Evolutionary conservation across 257 asterid genomes (phyloP), one percentile per base, ranked within the genome.

Genomic region (Paulownia fortunei): DNA sequence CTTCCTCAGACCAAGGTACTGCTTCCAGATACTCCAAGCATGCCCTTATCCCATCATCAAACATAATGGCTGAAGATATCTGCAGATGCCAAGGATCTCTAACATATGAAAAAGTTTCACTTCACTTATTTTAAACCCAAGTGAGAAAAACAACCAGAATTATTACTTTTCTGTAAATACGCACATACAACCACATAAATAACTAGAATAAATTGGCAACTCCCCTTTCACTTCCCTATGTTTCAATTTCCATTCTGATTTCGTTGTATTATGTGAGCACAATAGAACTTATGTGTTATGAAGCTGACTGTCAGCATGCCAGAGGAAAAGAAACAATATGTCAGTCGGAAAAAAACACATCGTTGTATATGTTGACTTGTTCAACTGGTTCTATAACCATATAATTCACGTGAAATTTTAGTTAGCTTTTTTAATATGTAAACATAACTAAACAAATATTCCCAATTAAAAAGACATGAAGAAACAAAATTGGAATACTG

Each of bases 1-100:
- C 97, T 30, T 82, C 93, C 81, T 88, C 92, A 0, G 96, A 79
- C 99, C 99, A 96, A 6, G 99, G 99, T 23, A 89, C 87, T 36
- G 97, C 89, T 88, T 90, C 99, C 6, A 96, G 83, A 76, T 87
- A 89, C 81, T 90, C 96, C 87, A 90, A 83, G 66, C 98, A 93
- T 46, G 97, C 93, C 49, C 69, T 84, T 8, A 89, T 76, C 70
- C 97, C 98, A 74, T 84, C 97, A 52, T 89, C 97, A 73, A 90
- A 96, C 82, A 86, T 76, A 71, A 96, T 79, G 58, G 94, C 97
- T 21, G 97, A 87, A 78, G 81, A 92, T 51, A 93, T 89, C 99
- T 96, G 86, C 64, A 84, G 36, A 18, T 46, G 58, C 30, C 76
- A 58, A 80, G 39, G 4, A 69, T 73, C 23, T 76, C 69, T 44